Percentiles rank a stretch among this genome's conserved stretches.
Conservation (phyloP, 805 yeast genomes). For the Metschnikowia chrysomelidarum region DNA sequence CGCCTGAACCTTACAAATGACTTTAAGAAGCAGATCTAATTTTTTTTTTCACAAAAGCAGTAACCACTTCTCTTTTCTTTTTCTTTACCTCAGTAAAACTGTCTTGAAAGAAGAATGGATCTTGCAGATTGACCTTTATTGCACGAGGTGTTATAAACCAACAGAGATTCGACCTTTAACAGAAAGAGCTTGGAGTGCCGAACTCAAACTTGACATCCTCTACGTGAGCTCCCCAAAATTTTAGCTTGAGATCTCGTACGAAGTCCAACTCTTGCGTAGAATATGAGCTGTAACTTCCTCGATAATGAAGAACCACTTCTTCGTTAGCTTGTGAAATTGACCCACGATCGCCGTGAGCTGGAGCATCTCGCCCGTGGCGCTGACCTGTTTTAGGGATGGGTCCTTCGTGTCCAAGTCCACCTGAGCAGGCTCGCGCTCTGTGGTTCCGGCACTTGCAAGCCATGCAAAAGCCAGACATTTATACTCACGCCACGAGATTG, state of each 20-base stretch:
- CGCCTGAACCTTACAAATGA: too few relatives aligned
- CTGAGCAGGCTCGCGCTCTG: conserved; percentile 18
- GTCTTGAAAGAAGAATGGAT: too few relatives aligned
- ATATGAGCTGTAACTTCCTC: conserved; percentile 36
- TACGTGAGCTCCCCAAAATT: conserved; percentile 32
- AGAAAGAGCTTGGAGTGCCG: conserved; percentile 32
- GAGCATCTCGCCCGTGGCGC: conserved; percentile 7
- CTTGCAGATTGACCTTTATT: too few relatives aligned
- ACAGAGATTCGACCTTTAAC: conserved; percentile 14
- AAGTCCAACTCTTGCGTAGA: conserved; percentile 37
- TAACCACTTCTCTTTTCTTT: too few relatives aligned
- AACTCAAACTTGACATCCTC: conserved; percentile 33
- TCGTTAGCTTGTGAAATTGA: conserved; percentile 39
- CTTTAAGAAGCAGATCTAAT: too few relatives aligned
- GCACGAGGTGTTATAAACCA: too few relatives aligned
- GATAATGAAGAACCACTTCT: conserved; percentile 36
- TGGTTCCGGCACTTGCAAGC: conserved; percentile 87
- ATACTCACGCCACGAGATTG: conserved; percentile 54
- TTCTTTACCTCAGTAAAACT: too few relatives aligned
- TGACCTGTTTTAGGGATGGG: conserved; percentile 2
- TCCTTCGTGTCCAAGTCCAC: conserved; percentile 6
- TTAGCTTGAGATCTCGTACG: conserved; percentile 32
- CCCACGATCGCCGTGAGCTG: conserved; percentile 31
- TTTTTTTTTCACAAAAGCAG: too few relatives aligned
- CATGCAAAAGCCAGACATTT: conserved; percentile 72